These are phyloP conservation scores for Paragyromitra xinjiangensis DNA, from an alignment of 495 filamentous ascomycete genomes.

Conservation along the genomic window DNA sequence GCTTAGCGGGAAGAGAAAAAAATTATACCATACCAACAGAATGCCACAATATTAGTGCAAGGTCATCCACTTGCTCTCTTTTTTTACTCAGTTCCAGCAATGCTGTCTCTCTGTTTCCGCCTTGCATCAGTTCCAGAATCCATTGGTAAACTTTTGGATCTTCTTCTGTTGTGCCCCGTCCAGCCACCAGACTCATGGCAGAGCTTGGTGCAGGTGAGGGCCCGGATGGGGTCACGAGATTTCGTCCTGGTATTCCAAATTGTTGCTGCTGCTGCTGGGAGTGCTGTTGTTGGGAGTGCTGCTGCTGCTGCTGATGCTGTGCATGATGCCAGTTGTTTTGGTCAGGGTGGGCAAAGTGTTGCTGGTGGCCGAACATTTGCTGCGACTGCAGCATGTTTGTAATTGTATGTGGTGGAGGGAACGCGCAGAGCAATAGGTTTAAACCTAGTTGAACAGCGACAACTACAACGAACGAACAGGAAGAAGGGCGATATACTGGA, in stretches of 20 bases:
- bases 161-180: conserved; percentile 77
- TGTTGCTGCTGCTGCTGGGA: conserved; percentile 49
- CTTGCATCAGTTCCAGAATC: conserved; percentile 91
- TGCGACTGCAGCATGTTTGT: conserved; percentile 53
- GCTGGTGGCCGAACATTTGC: conserved; percentile 56
- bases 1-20: not conserved
- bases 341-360: conserved; percentile 54
- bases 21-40: conserved; percentile 80
- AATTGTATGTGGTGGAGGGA: conserved; percentile 19
- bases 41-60: conserved; percentile 97
- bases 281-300: conserved; percentile 44
- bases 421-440: conserved; percentile 2
- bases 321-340: conserved; percentile 55
- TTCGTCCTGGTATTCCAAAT: conserved; percentile 50
- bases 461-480: not conserved
- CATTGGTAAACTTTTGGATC: conserved; percentile 90
- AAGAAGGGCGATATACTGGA: conserved; percentile 1
- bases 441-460: conserved; percentile 8
- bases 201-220: conserved; percentile 62
- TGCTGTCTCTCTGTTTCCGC: conserved; percentile 84
- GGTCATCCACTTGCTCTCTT: conserved; percentile 94
- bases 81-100: conserved; percentile 98
- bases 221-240: conserved; percentile 46
- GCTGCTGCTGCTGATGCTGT: conserved; percentile 49
- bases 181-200: conserved; percentile 66